Evolutionary conservation across 2,329 filamentous ascomycete species (phyloP).

Genomic region (Aspergillus pseudoviridinutans): DNA sequence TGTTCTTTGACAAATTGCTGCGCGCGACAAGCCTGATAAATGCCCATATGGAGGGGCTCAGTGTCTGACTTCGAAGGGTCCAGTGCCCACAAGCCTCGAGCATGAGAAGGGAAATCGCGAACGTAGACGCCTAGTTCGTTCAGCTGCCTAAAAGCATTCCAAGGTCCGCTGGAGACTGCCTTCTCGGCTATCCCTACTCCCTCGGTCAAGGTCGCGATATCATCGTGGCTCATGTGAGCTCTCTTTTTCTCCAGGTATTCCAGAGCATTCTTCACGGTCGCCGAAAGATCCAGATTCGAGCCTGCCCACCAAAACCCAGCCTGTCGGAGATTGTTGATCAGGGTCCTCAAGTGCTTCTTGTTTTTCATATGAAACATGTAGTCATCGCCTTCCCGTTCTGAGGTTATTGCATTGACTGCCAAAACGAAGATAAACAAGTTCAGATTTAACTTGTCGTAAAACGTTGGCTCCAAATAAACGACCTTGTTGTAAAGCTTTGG

Average conservation of each 20-base stretch:
- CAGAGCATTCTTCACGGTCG: constrained; percentile 62
- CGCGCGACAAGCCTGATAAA: constrained; percentile 53
- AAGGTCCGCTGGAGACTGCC: constrained; percentile 59
- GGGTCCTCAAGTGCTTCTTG: constrained; percentile 58
- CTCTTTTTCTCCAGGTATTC: constrained; percentile 63
- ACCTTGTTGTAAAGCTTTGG: constrained; percentile 70
- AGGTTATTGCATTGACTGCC: constrained; percentile 82
- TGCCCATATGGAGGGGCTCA: constrained; percentile 53
- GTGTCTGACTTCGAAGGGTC: constrained; percentile 38
- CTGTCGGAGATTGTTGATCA: constrained; percentile 76
- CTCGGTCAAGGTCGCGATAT: constrained; percentile 57
- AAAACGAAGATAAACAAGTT: constrained; percentile 84
- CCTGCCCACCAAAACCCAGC: constrained; percentile 85
- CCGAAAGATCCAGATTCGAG: constrained; percentile 62
- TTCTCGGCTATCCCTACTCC: constrained; percentile 63
- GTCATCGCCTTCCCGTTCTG: constrained; percentile 75
- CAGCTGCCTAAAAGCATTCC: constrained; percentile 62
- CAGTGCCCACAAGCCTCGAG: constrained; percentile 65
- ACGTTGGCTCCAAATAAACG: constrained; percentile 73
- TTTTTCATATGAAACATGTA: constrained; percentile 85
- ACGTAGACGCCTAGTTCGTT: constrained; percentile 78
- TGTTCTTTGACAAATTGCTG: constrained; percentile 50
- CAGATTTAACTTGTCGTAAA: constrained; percentile 75
- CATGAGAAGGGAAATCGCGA: constrained; percentile 59
- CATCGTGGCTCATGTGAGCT: constrained; percentile 56